phyloP scores from a whole-genome alignment of 805 yeast genomes.

The Brettanomyces nanus region DNA sequence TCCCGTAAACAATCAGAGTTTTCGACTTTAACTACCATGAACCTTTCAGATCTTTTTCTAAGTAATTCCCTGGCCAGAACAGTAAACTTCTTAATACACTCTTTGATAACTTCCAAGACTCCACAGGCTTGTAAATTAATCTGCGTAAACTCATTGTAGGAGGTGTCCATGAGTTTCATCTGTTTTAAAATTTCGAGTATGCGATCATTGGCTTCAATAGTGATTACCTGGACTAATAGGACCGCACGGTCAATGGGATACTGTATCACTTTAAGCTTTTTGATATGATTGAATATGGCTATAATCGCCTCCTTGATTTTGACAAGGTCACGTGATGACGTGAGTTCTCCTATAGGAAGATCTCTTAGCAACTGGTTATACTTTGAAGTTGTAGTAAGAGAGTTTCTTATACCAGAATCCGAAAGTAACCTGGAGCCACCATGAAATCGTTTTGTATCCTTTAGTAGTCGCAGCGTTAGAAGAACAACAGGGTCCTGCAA shows the following conservation, averaged over 20 bases:
- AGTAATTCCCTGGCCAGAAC: conserved; percentile 65
- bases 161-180: conserved; percentile 36
- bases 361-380: conserved; percentile 61
- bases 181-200: conserved; percentile 31
- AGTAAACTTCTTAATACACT: conserved; percentile 52
- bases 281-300: conserved; percentile 51
- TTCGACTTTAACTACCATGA: conserved; percentile 54
- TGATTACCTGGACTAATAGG: conserved; percentile 54
- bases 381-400: conserved; percentile 40
- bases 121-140: conserved; percentile 23
- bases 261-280: conserved; percentile 46
- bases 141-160: conserved; percentile 31
- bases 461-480: conserved; percentile 51
- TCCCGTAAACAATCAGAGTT: conserved; percentile 34
- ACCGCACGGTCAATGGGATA: conserved; percentile 64
- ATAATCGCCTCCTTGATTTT: conserved; percentile 38
- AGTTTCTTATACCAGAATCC: conserved; percentile 59
- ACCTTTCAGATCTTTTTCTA: conserved; percentile 65
- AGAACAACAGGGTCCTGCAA: conserved; percentile 44
- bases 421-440: conserved; percentile 65
- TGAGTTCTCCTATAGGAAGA: conserved; percentile 56
- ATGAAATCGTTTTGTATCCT: conserved; percentile 69
- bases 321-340: conserved; percentile 36
- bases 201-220: conserved; percentile 45
- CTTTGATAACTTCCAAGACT: conserved; percentile 48